These are phyloP conservation scores for Pseudozyma sp. DNA, from an alignment of 1,284 basidiomycete species.

Conservation along the genomic window DNA sequence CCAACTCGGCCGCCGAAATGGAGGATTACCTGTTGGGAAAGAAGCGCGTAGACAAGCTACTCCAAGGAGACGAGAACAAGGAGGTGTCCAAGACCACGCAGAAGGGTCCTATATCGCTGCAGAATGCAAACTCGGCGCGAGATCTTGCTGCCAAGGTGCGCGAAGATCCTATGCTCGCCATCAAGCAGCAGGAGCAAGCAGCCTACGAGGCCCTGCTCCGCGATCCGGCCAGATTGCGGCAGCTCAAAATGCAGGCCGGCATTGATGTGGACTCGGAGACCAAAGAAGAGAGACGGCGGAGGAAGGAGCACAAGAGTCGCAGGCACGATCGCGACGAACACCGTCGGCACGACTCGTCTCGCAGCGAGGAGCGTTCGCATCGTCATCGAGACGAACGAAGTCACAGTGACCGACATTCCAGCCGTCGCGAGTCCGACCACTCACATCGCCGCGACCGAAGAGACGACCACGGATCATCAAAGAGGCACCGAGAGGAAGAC, in stretches of 20 bases:
- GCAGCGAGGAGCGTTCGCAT: conserved; percentile 10
- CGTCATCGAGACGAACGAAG: conserved; percentile 66
- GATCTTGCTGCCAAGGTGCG: conserved; percentile 93
- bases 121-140: conserved; percentile 81
- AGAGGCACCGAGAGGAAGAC: conserved; percentile 22
- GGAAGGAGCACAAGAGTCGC: conserved; percentile 74
- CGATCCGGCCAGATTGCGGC: conserved; percentile 84
- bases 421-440: conserved; percentile 28
- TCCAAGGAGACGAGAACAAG: conserved; percentile 85
- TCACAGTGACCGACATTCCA: conserved; percentile 16
- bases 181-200: conserved; percentile 96
- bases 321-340: conserved; percentile 16
- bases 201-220: conserved; percentile 88
- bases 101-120: conserved; percentile 42
- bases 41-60: conserved; percentile 94
- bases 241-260: conserved; percentile 74
- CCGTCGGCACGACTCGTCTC: conserved; percentile 10
- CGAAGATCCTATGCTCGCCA: conserved; percentile 93
- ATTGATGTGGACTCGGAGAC: conserved; percentile 72
- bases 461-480: conserved; percentile 26
- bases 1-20: conserved; percentile 81
- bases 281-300: conserved; percentile 69
- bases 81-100: conserved; percentile 58
- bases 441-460: conserved; percentile 28
- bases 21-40: conserved; percentile 98